phyloP scores from a whole-genome alignment of 441 rosid species.

The Raphanus hybrid region DNA sequence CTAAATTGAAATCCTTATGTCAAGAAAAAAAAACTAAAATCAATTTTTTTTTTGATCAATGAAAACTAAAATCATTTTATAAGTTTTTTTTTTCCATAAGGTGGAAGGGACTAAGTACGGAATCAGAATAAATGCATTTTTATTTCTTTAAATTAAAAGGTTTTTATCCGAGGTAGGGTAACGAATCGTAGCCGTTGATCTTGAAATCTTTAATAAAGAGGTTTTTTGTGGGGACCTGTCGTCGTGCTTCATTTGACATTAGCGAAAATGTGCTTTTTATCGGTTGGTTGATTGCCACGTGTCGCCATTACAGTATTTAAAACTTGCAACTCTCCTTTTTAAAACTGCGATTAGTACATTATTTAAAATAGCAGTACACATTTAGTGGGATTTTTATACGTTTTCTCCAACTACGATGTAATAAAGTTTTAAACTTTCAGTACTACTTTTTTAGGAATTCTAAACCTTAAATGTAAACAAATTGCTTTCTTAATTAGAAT shows the following conservation, averaged over 20 bases:
- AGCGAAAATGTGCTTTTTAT: slow-evolving; percentile 29
- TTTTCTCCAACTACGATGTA: slow-evolving; percentile 6
- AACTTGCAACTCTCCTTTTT: slow-evolving; percentile 9
- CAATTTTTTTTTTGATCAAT: too few relatives aligned
- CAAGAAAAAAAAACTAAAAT: too few relatives aligned
- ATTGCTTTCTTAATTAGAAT: not conserved
- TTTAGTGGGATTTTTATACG: not conserved
- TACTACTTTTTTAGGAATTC: not conserved
- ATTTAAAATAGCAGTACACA: slow-evolving; percentile 17
- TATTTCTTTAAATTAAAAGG: slow-evolving; percentile 4
- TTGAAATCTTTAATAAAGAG: not conserved
- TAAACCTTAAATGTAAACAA: not conserved
- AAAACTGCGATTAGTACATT: not conserved
- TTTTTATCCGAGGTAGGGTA: slow-evolving; percentile 32
- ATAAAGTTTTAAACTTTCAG: not conserved
- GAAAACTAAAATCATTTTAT: too few relatives aligned
- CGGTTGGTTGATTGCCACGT: slow-evolving; percentile 19
- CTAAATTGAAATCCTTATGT: too few relatives aligned
- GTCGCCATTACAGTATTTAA: slow-evolving; percentile 21
- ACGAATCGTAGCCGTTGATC: slow-evolving; percentile 40
- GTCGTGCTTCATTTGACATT: slow-evolving; percentile 40
- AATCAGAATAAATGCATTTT: slow-evolving; percentile 40
- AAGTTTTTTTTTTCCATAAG: too few relatives aligned
- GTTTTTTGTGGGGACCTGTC: slow-evolving; percentile 37
- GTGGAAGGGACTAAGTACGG: slow-evolving; percentile 6